Base-by-base conservation (phyloP, 352 stramenopile species). In the Halophytophthora batemanensis region DNA sequence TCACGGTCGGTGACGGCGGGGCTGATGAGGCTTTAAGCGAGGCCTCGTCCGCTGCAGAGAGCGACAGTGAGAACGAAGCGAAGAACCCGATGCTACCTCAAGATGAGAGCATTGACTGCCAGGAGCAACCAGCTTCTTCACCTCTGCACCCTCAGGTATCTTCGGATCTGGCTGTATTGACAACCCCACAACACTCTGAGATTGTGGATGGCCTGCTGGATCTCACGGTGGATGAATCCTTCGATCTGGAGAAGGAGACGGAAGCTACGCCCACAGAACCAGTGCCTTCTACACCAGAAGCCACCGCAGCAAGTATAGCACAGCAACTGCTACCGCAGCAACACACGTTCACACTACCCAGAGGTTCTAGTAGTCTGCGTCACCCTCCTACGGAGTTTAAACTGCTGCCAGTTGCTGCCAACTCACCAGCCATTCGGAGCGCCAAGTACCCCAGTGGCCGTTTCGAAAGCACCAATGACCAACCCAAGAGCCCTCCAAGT, bases 351-450 rank as follows among this genome's bases (percentile, higher is more conserved):
- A 49, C 17, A 11, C 3, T 17, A 19, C n/a, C 18, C 17, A 49
- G 11, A 13, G 60, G 17, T 50, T 66, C 53, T 29, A 41, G 34
- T 29, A 71, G 45, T 21, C 38, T 66, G 40, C 56, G 43, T 28
- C 52, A 64, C 12, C 66, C 46, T 35, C 44, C 59, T 12, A 73
- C 63, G 8, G 59, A 73, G 45, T 66, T 75, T 48, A 71, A 66
- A 28, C 55, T 75, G 1, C 31, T 74, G 8, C 66, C 61, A 22
- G 55, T 62, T 2, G 52, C 55, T 35, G 61, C 50, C 14, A 66
- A 63, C 6, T 63, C 59, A 34, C 59, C 66, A 2, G 47, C 64
- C 11, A 29, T 51, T 17, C 52, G 62, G 36, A 42, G 58, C 18
- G 43, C 8, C 17, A 7, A 40, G 0, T 54, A 8, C 36, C 44